Conservation (phyloP, 2,329 filamentous ascomycete genomes). For the Diaporthe citri region DNA sequence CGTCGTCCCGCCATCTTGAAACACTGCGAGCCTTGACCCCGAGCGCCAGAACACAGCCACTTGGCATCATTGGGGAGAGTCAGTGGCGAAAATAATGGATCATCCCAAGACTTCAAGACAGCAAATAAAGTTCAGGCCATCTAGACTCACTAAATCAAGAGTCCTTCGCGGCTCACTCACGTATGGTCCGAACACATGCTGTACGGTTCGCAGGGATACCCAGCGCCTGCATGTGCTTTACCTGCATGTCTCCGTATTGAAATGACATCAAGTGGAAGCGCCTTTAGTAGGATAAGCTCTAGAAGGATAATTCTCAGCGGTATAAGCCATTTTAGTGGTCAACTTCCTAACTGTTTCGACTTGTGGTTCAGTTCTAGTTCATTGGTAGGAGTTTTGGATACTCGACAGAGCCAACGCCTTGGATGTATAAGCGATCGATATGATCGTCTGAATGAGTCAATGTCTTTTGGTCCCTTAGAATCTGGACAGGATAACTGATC, state of each 20-base stretch:
- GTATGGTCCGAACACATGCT: background rate
- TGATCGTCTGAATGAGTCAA: background rate
- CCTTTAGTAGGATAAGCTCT: background rate
- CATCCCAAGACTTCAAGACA: slow-evolving; percentile 7
- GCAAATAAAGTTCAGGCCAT: background rate
- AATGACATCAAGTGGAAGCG: too few species aligned
- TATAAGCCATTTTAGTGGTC: background rate
- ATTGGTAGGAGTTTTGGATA: too few species aligned
- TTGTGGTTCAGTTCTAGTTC: background rate
- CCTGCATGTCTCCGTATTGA: background rate
- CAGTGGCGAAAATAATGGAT: slow-evolving; percentile 2
- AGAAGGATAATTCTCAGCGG: too few species aligned
- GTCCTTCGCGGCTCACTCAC: too few species aligned
- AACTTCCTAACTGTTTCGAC: background rate
- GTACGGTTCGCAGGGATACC: background rate
- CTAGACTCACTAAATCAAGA: background rate
- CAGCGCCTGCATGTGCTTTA: background rate
- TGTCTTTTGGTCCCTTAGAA: background rate
- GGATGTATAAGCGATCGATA: background rate
- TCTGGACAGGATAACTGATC: background rate
- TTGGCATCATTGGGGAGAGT: background rate
- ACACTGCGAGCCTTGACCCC: slow-evolving; percentile 8
- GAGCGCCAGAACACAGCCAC: background rate
- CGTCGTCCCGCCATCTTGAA: slow-evolving; percentile 29
- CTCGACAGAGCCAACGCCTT: too few species aligned